These are phyloP conservation scores for Entomortierella lignicola DNA, from an alignment of 192 early-diverging fungal species.

Conservation along the genomic window DNA sequence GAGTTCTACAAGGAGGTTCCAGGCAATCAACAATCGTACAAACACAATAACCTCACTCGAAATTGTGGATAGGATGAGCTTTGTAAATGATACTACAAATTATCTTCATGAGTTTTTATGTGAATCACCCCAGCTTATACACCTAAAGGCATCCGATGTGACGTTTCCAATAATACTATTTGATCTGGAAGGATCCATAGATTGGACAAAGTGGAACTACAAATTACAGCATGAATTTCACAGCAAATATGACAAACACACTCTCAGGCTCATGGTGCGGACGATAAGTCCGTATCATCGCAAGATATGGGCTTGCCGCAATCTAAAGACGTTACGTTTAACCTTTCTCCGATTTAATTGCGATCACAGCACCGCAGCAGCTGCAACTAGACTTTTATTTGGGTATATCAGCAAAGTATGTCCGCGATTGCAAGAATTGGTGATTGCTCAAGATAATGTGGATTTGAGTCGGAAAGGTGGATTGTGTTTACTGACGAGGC, in stretches of 20 bases:
- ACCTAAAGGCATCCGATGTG: neutral
- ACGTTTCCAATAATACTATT: neutral
- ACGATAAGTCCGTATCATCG: neutral
- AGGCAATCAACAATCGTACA: neutral
- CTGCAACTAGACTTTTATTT: neutral
- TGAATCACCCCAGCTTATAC: neutral
- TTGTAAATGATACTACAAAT: neutral
- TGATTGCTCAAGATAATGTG: no score
- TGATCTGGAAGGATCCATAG: neutral
- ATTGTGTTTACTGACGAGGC: neutral
- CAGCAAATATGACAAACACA: no score
- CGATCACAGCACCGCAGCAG: neutral
- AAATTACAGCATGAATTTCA: no score
- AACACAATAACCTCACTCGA: neutral
- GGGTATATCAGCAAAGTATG: conserved; percentile 6
- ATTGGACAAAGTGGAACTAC: no score
- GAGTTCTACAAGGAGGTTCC: neutral
- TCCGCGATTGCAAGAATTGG: neutral
- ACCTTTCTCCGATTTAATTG: neutral
- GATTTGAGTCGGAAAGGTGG: neutral
- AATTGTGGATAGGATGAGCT: neutral
- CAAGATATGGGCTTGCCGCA: conserved; percentile 8
- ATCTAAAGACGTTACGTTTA: neutral
- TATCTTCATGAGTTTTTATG: neutral
- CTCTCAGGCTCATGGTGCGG: no score